Percentiles rank a stretch among this genome's conserved stretches.
These are phyloP conservation scores for Backusella circina DNA, from an alignment of 192 early-diverging fungal species.

Conservation along the genomic window DNA sequence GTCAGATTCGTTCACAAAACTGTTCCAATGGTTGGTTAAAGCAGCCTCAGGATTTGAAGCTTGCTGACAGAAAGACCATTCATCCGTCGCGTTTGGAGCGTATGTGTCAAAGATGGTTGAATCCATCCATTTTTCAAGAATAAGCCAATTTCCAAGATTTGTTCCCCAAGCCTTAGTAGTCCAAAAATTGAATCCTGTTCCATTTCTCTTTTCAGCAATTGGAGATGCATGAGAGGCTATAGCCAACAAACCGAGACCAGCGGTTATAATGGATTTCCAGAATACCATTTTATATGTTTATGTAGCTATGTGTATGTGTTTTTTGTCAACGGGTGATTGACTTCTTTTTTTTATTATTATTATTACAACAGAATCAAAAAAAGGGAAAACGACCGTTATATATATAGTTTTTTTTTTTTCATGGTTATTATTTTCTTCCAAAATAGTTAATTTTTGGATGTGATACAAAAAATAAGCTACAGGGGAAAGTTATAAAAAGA, in stretches of 20 bases:
- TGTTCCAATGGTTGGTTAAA: conserved; percentile 48
- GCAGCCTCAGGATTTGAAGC: conserved; percentile 34
- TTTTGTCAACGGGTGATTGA: not conserved
- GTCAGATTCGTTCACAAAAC: conserved; percentile 52
- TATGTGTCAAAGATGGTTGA: conserved; percentile 41
- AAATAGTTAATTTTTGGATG: not conserved
- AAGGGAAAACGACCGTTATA: not conserved
- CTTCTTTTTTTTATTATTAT: no score
- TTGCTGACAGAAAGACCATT: conserved; percentile 52
- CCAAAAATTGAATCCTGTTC: conserved; percentile 23
- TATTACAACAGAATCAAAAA: not conserved
- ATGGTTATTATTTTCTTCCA: not conserved
- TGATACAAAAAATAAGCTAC: not conserved
- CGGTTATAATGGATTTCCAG: not conserved
- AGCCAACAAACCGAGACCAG: not conserved
- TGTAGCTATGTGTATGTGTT: no score
- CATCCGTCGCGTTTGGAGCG: conserved; percentile 42
- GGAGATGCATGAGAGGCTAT: not conserved
- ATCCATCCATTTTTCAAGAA: conserved; percentile 59
- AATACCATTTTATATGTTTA: not conserved
- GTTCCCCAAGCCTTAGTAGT: conserved; percentile 44
- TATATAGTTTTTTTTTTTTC: not conserved
- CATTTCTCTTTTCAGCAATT: conserved; percentile 5
- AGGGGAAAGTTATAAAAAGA: not conserved
- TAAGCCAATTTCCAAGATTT: conserved; percentile 57